Evolutionary conservation across 495 filamentous ascomycete species (phyloP).

Genomic region (Hamigera avellanea): DNA sequence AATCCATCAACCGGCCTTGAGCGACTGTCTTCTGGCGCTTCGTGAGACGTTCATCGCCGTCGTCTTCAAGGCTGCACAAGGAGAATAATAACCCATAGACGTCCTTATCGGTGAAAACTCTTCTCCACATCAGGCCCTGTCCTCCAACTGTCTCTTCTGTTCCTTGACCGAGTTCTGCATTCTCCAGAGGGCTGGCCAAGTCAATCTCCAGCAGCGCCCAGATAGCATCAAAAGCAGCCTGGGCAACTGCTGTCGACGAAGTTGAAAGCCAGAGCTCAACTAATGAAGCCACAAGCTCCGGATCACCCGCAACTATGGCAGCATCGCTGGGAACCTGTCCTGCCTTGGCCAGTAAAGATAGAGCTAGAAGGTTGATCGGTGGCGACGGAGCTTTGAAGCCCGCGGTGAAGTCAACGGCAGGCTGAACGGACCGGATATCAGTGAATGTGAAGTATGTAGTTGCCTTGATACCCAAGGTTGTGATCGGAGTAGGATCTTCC

Average conservation of each 20-base stretch:
- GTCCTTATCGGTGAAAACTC: constrained; percentile 54
- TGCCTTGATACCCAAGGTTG: constrained; percentile 28
- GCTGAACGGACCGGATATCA: constrained; percentile 31
- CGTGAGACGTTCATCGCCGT: constrained; percentile 29
- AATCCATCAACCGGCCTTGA: constrained; percentile 62
- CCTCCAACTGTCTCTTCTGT: constrained; percentile 32
- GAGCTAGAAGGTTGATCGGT: constrained; percentile 57
- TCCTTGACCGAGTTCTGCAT: constrained; percentile 28
- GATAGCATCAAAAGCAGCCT: constrained; percentile 54
- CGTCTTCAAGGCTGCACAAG: constrained; percentile 41
- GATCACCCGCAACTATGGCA: constrained; percentile 55
- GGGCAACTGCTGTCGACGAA: constrained; percentile 59
- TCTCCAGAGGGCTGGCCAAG: constrained; percentile 28
- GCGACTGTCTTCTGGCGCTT: constrained; percentile 61
- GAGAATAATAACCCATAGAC: constrained; percentile 55
- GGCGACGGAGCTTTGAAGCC: constrained; percentile 48
- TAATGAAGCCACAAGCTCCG: constrained; percentile 47
- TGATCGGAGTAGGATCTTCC: constrained; percentile 39
- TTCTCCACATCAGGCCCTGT: constrained; percentile 62
- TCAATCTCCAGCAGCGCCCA: constrained; percentile 61
- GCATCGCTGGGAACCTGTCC: constrained; percentile 46
- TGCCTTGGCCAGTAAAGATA: constrained; percentile 65
- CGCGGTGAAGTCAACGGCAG: constrained; percentile 34
- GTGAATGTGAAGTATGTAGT: constrained; percentile 29
- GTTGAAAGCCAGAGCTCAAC: constrained; percentile 63